These are phyloP conservation scores for Alternaria sp. DNA, from an alignment of 2,329 filamentous ascomycete genomes.

Conservation along the genomic window DNA sequence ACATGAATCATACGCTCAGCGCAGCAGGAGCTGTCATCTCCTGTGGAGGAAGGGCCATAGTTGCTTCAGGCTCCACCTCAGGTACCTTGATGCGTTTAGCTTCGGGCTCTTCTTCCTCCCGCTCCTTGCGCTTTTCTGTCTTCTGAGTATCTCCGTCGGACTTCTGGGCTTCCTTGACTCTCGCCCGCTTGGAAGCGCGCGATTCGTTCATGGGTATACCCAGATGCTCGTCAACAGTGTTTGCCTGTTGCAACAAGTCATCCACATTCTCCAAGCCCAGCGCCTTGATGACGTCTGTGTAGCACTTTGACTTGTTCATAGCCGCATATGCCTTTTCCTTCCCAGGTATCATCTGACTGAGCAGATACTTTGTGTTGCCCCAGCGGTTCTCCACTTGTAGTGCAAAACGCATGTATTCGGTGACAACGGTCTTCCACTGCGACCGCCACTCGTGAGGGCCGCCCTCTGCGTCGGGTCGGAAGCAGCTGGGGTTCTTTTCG, in stretches of 20 bases:
- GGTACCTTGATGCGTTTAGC: conserved; percentile 41
- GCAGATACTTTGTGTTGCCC: conserved; percentile 91
- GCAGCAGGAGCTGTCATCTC: conserved; percentile 29
- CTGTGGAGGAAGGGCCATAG: conserved; percentile 16
- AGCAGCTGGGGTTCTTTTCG: conserved; percentile 90
- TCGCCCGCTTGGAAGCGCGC: conserved; percentile 56
- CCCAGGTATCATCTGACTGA: conserved; percentile 85
- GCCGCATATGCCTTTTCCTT: conserved; percentile 70
- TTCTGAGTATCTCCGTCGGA: conserved; percentile 21
- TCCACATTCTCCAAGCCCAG: conserved; percentile 72
- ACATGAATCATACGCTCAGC: conserved; percentile 26
- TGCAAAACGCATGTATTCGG: conserved; percentile 74
- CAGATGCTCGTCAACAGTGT: conserved; percentile 69
- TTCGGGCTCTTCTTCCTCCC: conserved; percentile 24
- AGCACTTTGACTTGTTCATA: conserved; percentile 73
- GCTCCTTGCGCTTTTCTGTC: conserved; percentile 30
- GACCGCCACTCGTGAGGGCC: conserved; percentile 63
- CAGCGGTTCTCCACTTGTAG: conserved; percentile 85
- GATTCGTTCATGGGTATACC: conserved; percentile 64
- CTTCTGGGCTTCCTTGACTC: conserved; percentile 40
- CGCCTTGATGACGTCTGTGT: conserved; percentile 71
- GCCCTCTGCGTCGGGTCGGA: conserved; percentile 73
- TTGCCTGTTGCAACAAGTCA: conserved; percentile 69
- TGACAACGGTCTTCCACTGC: conserved; percentile 79
- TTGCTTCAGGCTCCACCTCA: conserved; percentile 18